A percentile compares a stretch with the other conserved stretches of the same genome.
phyloP scores from a whole-genome alignment of 2,329 filamentous ascomycete species.

The Microsporum audouinii region DNA sequence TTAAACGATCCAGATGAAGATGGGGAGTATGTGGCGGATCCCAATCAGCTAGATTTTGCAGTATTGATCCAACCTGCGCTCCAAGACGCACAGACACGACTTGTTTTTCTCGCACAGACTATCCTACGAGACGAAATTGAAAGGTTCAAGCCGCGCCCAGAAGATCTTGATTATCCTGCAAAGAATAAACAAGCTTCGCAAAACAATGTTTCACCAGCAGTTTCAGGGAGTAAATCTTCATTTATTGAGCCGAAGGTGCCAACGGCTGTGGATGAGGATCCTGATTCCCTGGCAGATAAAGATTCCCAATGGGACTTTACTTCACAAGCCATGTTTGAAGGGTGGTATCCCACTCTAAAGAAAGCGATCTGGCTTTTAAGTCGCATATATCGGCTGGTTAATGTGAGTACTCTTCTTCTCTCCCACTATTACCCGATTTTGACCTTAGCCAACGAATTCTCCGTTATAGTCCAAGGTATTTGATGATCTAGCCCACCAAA shows the following conservation, averaged over 20 bases:
- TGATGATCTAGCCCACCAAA: conserved; percentile 62
- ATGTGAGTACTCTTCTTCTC: conserved; percentile 33
- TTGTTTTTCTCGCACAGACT: conserved; percentile 54
- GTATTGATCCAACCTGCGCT: conserved; percentile 51
- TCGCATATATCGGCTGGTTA: conserved; percentile 58
- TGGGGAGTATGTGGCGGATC: conserved; percentile 35
- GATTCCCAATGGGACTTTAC: conserved; percentile 44
- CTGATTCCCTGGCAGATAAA: conserved; percentile 31
- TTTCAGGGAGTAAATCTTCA: conserved; percentile 44
- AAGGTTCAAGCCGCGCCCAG: conserved; percentile 51
- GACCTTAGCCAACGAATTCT: conserved; percentile 15
- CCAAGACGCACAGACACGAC: conserved; percentile 55
- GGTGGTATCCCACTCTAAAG: conserved; percentile 56
- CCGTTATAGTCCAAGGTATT: conserved; percentile 50
- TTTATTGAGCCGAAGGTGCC: conserved; percentile 38
- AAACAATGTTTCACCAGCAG: conserved; percentile 32
- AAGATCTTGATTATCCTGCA: conserved; percentile 54
- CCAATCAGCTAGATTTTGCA: conserved; percentile 50
- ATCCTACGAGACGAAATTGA: conserved; percentile 57
- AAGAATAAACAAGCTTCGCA: conserved; percentile 36
- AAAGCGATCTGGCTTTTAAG: conserved; percentile 59
- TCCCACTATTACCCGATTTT: conserved; percentile 5
- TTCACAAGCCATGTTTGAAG: conserved; percentile 45
- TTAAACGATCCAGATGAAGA: conserved; percentile 49
- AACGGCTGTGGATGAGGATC: conserved; percentile 42